Evolutionary conservation across 176 grass and related monocot genomes (phyloP), one percentile per base, ranked within the genome.

Genomic region (Zea luxurians): DNA sequence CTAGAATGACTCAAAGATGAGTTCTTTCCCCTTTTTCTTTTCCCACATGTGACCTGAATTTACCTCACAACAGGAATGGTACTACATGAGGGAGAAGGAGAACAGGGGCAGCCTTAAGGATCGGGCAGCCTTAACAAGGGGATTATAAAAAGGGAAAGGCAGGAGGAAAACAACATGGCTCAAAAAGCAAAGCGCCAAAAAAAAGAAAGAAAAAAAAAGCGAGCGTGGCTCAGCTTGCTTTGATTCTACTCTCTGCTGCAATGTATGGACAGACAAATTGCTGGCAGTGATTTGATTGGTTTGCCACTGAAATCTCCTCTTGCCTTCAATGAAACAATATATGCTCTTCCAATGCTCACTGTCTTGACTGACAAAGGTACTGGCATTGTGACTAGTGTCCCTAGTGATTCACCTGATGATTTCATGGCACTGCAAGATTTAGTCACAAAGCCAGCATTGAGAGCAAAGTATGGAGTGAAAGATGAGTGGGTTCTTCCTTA

Each of bases 181-280:
- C 78, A 61, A 66, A 67, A 87, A 77, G 87, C 82, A 85, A 66
- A 60, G 73, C 59, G 86, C 68, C 27, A 27, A 27, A 27, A 27
- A n/a, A n/a, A n/a, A n/a, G n/a, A n/a, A n/a, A n/a, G n/a, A 27
- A 27, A 27, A 80, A 82, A 78, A 80, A 87, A 81, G 82, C 77
- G 71, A 88, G 80, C 74, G 78, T 79, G 79, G 78, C 66, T 70
- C 60, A 55, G 36, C 68, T 88, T 49, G 78, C 87, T 89, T 89
- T 89, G 87, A 76, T 84, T 80, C 82, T 81, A 80, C 66, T 81
- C 87, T 48, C 53, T 8, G 16, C n/a, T 8, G 8, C 8, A n/a
- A n/a, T n/a, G n/a, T n/a, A n/a, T n/a, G n/a, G n/a, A n/a, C n/a
- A n/a, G n/a, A n/a, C n/a, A n/a, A n/a, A n/a, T n/a, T n/a, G n/a